Evolutionary conservation across 352 stramenopile species (phyloP).

Genomic region (Plasmopara halstedii): DNA sequence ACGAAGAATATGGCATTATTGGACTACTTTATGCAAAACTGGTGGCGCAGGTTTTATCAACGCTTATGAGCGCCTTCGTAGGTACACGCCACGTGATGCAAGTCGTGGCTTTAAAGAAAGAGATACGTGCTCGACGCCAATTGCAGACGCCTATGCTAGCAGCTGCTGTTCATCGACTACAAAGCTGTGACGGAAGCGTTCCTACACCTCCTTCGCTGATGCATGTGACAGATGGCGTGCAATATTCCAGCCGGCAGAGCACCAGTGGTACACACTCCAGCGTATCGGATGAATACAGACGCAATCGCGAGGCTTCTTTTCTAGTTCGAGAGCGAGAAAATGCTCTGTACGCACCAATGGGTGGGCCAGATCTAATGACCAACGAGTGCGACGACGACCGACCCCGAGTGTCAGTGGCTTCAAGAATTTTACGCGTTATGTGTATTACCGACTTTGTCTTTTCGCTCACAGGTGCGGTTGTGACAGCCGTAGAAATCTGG

Average conservation of each 20-base stretch:
- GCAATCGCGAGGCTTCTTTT: conserved; percentile 19
- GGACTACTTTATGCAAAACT: conserved; percentile 55
- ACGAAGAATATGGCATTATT: conserved; percentile 20
- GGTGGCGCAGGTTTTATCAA: conserved; percentile 56
- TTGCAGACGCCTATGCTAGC: conserved; percentile 33
- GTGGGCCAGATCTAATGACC: conserved; percentile 15
- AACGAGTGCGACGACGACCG: conserved; percentile 28
- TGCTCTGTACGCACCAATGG: conserved; percentile 18
- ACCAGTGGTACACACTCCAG: conserved; percentile 23
- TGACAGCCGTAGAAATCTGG: conserved; percentile 48
- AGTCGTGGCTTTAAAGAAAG: conserved; percentile 30
- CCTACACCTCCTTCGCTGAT: conserved; percentile 11
- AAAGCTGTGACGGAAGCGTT: conserved; percentile 6
- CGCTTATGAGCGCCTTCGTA: conserved; percentile 59
- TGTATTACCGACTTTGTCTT: conserved; percentile 70
- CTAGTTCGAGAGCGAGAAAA: conserved; percentile 19
- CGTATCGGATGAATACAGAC: conserved; percentile 23
- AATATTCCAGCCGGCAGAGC: conserved; percentile 7
- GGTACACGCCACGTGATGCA: conserved; percentile 55
- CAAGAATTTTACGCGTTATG: conserved; percentile 55
- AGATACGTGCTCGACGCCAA: conserved; percentile 15
- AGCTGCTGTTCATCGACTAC: conserved; percentile 6
- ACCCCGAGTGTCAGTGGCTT: conserved; percentile 41
- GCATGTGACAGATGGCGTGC: conserved; percentile 6
- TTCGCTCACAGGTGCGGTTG: conserved; percentile 49